These are phyloP conservation scores for Exophiala dermatitidis DNA, from an alignment of 2,329 filamentous ascomycete genomes.

Conservation along the genomic window DNA sequence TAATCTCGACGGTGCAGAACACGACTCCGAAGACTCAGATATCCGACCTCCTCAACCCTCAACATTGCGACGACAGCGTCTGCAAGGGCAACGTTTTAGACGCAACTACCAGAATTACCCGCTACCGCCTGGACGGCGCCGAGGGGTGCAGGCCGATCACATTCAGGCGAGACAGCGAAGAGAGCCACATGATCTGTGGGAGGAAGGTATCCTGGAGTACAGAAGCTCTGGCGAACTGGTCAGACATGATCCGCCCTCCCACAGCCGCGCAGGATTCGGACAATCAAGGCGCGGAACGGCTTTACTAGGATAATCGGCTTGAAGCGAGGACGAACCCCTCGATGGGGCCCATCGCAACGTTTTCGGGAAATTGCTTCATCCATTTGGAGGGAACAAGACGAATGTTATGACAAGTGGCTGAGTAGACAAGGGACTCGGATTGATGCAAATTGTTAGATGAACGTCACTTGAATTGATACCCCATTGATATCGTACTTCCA, in stretches of 20 bases:
- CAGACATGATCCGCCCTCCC: neutral
- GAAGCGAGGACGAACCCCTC: neutral
- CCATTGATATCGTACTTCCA: neutral
- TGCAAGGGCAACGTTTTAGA: slow-evolving; percentile 18
- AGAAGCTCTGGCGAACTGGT: neutral
- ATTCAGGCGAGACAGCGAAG: neutral
- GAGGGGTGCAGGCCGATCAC: neutral
- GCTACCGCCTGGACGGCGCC: neutral
- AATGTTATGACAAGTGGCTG: neutral
- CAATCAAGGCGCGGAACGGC: neutral
- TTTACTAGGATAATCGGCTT: neutral
- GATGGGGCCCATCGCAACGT: neutral
- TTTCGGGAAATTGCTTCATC: neutral
- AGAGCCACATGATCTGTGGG: neutral
- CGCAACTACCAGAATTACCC: slow-evolving; percentile 2
- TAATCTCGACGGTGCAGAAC: slow-evolving; percentile 5
- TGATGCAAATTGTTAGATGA: neutral
- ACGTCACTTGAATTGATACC: slow-evolving; percentile 3
- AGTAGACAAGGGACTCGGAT: neutral
- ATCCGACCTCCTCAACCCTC: slow-evolving; percentile 22
- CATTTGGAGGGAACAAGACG: neutral
- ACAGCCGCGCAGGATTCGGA: neutral
- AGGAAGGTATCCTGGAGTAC: neutral
- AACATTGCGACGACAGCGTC: slow-evolving; percentile 12
- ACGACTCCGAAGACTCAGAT: slow-evolving; percentile 21